A percentile compares a stretch with the other conserved stretches of the same genome.
Evolutionary conservation across 2,329 filamentous ascomycete species (phyloP).

Genomic region (Fusarium sp.): DNA sequence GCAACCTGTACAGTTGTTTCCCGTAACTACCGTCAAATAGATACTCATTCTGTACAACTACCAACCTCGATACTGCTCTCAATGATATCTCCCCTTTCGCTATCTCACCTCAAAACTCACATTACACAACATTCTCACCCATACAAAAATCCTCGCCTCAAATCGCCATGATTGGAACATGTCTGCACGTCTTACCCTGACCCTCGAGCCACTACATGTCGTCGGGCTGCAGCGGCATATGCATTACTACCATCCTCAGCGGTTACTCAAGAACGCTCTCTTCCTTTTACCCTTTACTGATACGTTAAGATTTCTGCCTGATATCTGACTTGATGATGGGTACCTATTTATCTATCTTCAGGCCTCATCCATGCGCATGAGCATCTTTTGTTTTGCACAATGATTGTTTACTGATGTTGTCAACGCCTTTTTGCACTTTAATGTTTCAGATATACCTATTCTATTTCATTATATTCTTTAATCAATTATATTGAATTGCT

Average conservation of each 20-base stretch:
- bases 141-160: conserved; percentile 36
- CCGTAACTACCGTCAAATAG: not conserved
- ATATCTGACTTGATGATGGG: not conserved
- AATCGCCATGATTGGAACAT: conserved; percentile 38
- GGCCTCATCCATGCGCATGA: conserved; percentile 20
- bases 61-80: not conserved
- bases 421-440: conserved; percentile 29
- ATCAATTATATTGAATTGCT: not conserved
- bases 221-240: conserved; percentile 43
- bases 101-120: conserved; percentile 15
- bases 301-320: conserved; percentile 19
- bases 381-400: conserved; percentile 14
- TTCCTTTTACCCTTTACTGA: not conserved
- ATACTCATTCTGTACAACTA: not conserved
- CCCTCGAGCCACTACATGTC: conserved; percentile 14
- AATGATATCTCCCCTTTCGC: not conserved
- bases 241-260: conserved; percentile 33
- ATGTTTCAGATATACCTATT: conserved; percentile 13
- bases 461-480: not conserved
- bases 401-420: conserved; percentile 21
- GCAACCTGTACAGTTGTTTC: not conserved
- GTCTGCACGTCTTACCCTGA: conserved; percentile 18
- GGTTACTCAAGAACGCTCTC: conserved; percentile 12
- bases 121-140: conserved; percentile 37
- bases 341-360: conserved; percentile 39